Conservation (phyloP, 305 asterid species). For the Fraxinus paxiana region DNA sequence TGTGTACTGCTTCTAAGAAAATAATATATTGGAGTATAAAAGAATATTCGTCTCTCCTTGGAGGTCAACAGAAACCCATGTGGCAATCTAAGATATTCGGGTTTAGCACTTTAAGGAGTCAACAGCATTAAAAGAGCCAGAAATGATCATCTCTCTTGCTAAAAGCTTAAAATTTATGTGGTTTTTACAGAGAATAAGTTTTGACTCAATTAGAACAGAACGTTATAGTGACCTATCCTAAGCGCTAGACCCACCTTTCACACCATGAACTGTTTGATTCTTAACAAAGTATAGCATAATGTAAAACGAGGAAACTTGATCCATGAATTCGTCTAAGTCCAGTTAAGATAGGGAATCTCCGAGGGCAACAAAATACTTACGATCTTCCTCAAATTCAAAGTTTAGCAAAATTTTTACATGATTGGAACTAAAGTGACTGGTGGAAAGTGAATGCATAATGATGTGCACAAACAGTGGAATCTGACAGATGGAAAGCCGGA, state of each 20-base stretch:
- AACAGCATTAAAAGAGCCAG: constrained; percentile 4
- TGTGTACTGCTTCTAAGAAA: neutral
- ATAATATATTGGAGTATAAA: neutral
- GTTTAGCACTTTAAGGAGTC: neutral
- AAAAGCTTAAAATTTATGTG: neutral
- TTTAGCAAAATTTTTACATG: neutral
- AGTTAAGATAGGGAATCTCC: neutral
- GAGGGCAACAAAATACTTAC: neutral
- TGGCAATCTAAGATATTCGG: neutral
- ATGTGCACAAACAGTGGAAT: neutral
- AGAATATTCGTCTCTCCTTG: neutral
- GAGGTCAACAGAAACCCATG: neutral
- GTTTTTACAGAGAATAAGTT: neutral
- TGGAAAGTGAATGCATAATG: neutral
- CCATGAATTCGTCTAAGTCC: neutral
- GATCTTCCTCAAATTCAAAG: neutral
- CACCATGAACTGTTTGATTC: neutral
- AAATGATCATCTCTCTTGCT: neutral
- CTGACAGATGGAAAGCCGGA: constrained; percentile 3
- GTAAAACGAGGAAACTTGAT: neutral
- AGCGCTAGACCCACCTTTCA: neutral
- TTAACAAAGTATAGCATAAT: neutral
- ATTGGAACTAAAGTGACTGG: neutral
- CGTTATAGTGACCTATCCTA: neutral
- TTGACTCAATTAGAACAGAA: neutral